Evolutionary conservation across 73 alveolate species (phyloP).

Genomic region (Blepharisma stoltei): DNA sequence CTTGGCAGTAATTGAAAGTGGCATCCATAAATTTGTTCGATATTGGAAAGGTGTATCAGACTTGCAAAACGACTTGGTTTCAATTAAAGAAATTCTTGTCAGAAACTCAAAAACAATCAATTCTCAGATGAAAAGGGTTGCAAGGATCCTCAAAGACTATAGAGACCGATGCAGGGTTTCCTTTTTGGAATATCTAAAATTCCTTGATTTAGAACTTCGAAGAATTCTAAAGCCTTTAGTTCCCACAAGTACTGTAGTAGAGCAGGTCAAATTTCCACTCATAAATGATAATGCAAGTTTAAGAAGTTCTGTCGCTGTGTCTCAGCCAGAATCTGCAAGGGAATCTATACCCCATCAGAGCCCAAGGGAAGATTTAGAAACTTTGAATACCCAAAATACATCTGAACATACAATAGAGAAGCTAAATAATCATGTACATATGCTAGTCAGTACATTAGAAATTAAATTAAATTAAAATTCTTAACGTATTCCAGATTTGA

Average conservation of each 20-base stretch:
- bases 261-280: conserved; percentile 8
- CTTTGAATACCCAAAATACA: too few species aligned
- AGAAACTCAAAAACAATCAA: too few species aligned
- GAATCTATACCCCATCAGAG: too few species aligned
- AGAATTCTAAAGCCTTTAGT: conserved; percentile 21
- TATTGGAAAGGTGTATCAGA: too few species aligned
- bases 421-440: conserved; percentile 19
- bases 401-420: background rate
- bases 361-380: too few species aligned
- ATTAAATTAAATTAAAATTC: too few species aligned
- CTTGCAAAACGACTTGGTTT: too few species aligned
- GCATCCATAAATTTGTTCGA: too few species aligned
- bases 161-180: background rate
- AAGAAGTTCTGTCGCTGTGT: background rate
- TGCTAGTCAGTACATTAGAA: conserved; percentile 18
- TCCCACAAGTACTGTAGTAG: background rate
- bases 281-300: background rate
- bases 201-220: conserved; percentile 4
- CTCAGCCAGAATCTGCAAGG: background rate
- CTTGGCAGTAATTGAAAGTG: too few species aligned
- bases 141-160: background rate
- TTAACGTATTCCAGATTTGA: too few species aligned
- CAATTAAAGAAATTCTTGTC: too few species aligned
- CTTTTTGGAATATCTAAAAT: conserved; percentile 14
- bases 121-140: background rate